Evolutionary conservation across 495 filamentous ascomycete genomes (phyloP).

Genomic region (Penicillium cataractarum): DNA sequence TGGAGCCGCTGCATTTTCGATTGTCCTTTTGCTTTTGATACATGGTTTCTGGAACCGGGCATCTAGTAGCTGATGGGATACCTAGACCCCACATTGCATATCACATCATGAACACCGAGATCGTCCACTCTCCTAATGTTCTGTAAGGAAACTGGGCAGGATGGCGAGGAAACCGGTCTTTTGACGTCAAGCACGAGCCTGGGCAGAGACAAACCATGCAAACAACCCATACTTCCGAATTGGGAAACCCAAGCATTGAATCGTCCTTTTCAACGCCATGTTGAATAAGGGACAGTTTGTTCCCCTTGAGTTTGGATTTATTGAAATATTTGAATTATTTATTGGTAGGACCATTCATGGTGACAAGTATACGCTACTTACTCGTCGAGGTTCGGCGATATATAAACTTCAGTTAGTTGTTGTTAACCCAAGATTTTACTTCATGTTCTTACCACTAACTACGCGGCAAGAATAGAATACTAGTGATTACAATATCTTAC

Average conservation of each 20-base stretch:
- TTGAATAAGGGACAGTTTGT: neutral
- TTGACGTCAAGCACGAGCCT: slow-evolving; percentile 26
- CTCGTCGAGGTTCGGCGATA: no score
- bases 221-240: slow-evolving; percentile 12
- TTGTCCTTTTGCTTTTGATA: slow-evolving; percentile 14
- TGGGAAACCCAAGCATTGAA: slow-evolving; percentile 5
- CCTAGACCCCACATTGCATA: slow-evolving; percentile 22
- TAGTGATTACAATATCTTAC: no score
- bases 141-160: slow-evolving; percentile 17
- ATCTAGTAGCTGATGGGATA: slow-evolving; percentile 4
- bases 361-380: neutral
- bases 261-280: neutral
- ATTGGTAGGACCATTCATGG: no score
- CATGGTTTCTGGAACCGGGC: slow-evolving; percentile 13
- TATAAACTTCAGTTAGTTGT: no score
- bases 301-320: no score
- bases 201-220: slow-evolving; percentile 12
- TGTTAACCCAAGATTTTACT: no score
- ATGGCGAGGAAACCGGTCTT: neutral
- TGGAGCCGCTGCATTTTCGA: slow-evolving; percentile 14
- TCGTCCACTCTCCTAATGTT: slow-evolving; percentile 12
- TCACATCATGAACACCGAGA: slow-evolving; percentile 17
- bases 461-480: neutral
- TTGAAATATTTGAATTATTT: no score
- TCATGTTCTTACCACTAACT: no score